Base-by-base conservation (phyloP, 805 yeast genomes). In the Lipomyces yamanashiensis region DNA sequence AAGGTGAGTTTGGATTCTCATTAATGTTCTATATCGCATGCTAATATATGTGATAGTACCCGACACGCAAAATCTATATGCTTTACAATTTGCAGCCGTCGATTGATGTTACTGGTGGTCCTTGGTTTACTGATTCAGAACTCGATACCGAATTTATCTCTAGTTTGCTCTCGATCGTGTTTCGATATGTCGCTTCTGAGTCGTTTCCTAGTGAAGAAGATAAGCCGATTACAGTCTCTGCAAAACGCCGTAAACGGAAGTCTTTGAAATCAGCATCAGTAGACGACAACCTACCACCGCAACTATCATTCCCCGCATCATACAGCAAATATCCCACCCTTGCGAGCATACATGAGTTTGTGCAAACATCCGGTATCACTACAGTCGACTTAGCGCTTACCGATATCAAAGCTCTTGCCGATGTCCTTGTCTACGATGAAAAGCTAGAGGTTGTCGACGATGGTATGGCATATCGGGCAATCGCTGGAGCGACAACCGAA, bases 81-180 rank as follows among this genome's bases (percentile, higher is more conserved):
- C 81, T 95, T 59, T 93, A 92, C 74, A 87, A 90, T 73, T 79
- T 95, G 69, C 97, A 92, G 74, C 99, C 99, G 5, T 88, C 96
- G 2, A 87, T 90, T 39, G 98, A 93, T 69, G 95, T 95, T 44
- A 95, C 98, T 0, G 99, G 99, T 68, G 99, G 99, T 5, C 98
- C 98, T 3, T 95, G 99, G 99, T 95, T 92, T 74, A 92, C 98
- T 0, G 99, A 95, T 74, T 86, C 92, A 41, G 98, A 95, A 76
- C 81, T 95, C 62, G 99, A 95, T 74, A 86, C 91, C 2, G 98
- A 93, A 75, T 95, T 95, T 72, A 92, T 95, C 63, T 93, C 90
- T 69, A 85, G 91, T 54, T 78, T 95, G 60, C 76, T 90, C 68
- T 85, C 90, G 21, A 92, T 92, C 49, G 86, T 92, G 7, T 95